A percentile compares a stretch with the other conserved stretches of the same genome.
Conservation (phyloP, 2,329 filamentous ascomycete genomes). For the Hymenoscyphus scutula region DNA sequence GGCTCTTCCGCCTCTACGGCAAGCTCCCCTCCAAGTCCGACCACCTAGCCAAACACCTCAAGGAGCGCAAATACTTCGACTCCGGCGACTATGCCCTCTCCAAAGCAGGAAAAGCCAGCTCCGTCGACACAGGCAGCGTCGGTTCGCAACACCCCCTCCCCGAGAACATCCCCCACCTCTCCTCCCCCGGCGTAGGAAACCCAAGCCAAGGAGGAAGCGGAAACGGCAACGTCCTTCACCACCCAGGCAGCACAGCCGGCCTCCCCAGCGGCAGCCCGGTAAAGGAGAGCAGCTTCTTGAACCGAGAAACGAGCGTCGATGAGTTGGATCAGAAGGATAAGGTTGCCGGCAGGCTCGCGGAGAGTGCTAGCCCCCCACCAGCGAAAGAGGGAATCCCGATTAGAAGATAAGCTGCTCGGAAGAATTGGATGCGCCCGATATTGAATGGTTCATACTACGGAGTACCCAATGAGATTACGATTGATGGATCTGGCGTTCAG, state of each 20-base stretch:
- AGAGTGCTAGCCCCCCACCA: conserved; percentile 43
- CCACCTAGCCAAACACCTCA: conserved; percentile 95
- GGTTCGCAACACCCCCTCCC: conserved; percentile 93
- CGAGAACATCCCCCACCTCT: conserved; percentile 90
- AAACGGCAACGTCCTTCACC: conserved; percentile 43
- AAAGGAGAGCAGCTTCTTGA: conserved; percentile 85
- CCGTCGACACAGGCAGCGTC: conserved; percentile 89
- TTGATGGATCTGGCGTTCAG: conserved; percentile 31
- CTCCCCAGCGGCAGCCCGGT: conserved; percentile 72
- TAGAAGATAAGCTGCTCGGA: conserved; percentile 48
- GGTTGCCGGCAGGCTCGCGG: conserved; percentile 23
- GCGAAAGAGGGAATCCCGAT: conserved; percentile 59
- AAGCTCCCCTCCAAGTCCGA: conserved; percentile 97
- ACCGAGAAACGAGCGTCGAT: conserved; percentile 75
- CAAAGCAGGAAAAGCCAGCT: conserved; percentile 94
- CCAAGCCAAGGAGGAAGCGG: conserved; percentile 42
- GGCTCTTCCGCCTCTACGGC: conserved; percentile 94
- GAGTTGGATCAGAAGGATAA: conserved; percentile 48
- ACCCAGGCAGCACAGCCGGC: conserved; percentile 45
- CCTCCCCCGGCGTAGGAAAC: conserved; percentile 53
- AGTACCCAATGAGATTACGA: conserved; percentile 19
- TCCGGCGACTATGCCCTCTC: conserved; percentile 94
- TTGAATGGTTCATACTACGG: background rate
- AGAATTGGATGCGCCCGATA: background rate
- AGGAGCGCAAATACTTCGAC: conserved; percentile 99